A percentile compares a stretch with the other conserved stretches of the same genome.
These are phyloP conservation scores for Trametes villosa DNA, from an alignment of 768 basidiomycete species.

Conservation along the genomic window DNA sequence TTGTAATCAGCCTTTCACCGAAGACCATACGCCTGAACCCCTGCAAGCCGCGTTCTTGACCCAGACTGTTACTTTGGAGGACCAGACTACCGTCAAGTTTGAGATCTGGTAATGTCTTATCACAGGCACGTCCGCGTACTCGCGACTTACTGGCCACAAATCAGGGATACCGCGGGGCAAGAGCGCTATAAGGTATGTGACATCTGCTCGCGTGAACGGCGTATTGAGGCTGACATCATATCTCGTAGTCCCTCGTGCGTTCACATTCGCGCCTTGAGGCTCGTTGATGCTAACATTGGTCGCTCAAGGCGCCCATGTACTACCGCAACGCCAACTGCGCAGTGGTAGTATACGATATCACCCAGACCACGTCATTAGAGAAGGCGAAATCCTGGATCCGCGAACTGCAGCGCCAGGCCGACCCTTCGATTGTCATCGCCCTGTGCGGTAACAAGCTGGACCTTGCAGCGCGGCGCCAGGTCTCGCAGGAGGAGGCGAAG, in stretches of 20 bases:
- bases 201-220: not conserved
- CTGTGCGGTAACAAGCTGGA: constrained; percentile 97
- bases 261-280: not conserved
- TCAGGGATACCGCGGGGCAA: constrained; percentile 94
- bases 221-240: constrained; percentile 19
- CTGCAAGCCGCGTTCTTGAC: constrained; percentile 91
- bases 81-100: constrained; percentile 93
- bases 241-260: constrained; percentile 52
- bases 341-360: constrained; percentile 96
- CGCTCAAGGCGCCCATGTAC: constrained; percentile 85
- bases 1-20: constrained; percentile 10
- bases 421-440: constrained; percentile 94
- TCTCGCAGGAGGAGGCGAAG: constrained; percentile 85
- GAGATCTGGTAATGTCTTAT: constrained; percentile 84
- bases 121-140: no score
- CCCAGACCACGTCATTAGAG: constrained; percentile 87
- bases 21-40: constrained; percentile 28
- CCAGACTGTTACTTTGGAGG: constrained; percentile 92
- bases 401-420: constrained; percentile 96
- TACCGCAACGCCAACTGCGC: constrained; percentile 95
- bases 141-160: constrained; percentile 1
- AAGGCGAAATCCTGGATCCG: constrained; percentile 97
- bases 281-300: not conserved
- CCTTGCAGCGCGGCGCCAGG: constrained; percentile 81
- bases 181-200: constrained; percentile 82